Percentiles rank a stretch among this genome's conserved stretches.
Conservation (phyloP, 805 yeast species). For the Maudiozyma barnettii region DNA sequence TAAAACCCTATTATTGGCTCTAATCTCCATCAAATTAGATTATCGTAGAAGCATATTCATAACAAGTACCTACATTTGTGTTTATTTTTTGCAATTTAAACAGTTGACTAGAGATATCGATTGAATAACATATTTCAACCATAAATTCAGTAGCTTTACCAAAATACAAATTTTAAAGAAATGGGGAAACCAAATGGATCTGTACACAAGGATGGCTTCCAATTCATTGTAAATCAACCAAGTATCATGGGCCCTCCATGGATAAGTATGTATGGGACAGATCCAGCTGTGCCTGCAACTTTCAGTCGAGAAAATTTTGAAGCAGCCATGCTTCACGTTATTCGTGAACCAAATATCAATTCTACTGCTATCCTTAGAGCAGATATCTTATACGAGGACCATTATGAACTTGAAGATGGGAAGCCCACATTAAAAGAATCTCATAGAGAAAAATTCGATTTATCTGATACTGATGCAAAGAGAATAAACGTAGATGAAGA, state of each 20-base stretch:
- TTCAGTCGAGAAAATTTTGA: conserved; percentile 45
- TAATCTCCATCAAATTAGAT: too few relatives aligned
- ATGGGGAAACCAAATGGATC: conserved; percentile 5
- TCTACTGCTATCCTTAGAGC: conserved; percentile 87
- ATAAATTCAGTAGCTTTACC: too few relatives aligned
- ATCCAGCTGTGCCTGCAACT: conserved; percentile 9
- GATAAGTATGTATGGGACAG: conserved; percentile 18
- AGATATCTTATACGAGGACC: conserved; percentile 54
- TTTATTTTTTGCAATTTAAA: too few relatives aligned
- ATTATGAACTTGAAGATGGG: conserved; percentile 26
- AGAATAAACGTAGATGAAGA: conserved; percentile 34
- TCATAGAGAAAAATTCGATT: conserved; percentile 8
- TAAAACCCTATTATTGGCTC: too few relatives aligned
- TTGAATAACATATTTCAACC: too few relatives aligned
- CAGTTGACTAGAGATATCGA: too few relatives aligned
- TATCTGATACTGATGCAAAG: conserved; percentile 16
- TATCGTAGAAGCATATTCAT: too few relatives aligned
- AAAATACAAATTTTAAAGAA: not conserved
- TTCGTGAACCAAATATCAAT: conserved; percentile 79
- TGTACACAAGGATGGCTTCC: conserved; percentile 12
- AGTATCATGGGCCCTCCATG: conserved; percentile 24
- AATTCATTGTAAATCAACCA: conserved; percentile 11
- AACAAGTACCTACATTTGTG: too few relatives aligned
- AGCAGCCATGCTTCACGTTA: conserved; percentile 68
- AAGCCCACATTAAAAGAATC: conserved; percentile 1